Evolutionary conservation across 2,329 filamentous ascomycete species (phyloP), one percentile per base, ranked within the genome.

Genomic region (Nigrospora sphaerica): DNA sequence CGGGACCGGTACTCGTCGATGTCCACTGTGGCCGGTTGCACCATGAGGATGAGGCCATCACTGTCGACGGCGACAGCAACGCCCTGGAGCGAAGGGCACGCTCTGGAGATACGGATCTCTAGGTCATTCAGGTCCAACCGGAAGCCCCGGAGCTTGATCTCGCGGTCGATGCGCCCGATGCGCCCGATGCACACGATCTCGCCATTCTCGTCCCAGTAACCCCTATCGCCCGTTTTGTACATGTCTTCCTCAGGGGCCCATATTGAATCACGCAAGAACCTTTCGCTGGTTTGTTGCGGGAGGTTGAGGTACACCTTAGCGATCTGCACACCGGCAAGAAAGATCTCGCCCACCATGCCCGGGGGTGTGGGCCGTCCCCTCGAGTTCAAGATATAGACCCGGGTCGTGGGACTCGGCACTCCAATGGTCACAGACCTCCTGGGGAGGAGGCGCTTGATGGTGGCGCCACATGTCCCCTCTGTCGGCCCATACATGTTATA

Each of bases 401-500:
- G 49, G 0, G 58, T 63, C 0, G 62, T 54, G 1, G 64, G 58
- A 34, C 59, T 63, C 0, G 68, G 65, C 1, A 3, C 16, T 0
- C 69, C 69, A 11, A 72, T 52, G 0, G 60, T 68, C 2, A 73
- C 65, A 1, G 54, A 46, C 32, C 57, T 11, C 0, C 53, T 46
- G 0, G 57, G 50, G 0, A 18, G 38, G 0, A 71, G 51, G 4
- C 44, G 42, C 38, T 64, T 58, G 33, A 68, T 64, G 1, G 63
- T 67, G 0, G 63, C 62, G 6, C 63, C 65, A 42, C 62, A 63
- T 1, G 66, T 71, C 3, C 50, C 61, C 50, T 72, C 70, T 0
- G 66, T 69, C 6, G 71, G 71, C 0, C 70, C 70, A 44, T 72
- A 74, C 59, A 65, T 64, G 49, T 73, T 73, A 53, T 62, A 70